Evolutionary conservation across 306 rosid species (phyloP).

Genomic region (Vicia faba): DNA sequence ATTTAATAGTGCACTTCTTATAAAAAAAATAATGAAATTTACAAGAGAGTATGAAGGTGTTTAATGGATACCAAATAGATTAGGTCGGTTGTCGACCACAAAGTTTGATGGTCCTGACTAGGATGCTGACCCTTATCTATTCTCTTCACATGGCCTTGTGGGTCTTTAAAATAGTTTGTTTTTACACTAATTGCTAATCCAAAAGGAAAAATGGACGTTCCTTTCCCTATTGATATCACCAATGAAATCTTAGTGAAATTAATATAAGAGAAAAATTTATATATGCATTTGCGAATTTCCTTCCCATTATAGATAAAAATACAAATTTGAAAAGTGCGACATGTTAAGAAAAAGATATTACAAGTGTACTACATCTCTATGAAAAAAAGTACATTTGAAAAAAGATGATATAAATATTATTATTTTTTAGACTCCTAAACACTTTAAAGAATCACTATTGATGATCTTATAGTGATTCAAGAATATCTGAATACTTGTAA

Average conservation of each 20-base stretch:
- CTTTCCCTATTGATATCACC: conserved; percentile 6
- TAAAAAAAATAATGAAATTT: neutral
- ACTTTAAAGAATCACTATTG: too few relatives aligned
- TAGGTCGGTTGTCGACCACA: conserved; percentile 44
- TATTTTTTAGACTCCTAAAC: too few relatives aligned
- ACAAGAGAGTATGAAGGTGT: neutral
- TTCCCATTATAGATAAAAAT: too few relatives aligned
- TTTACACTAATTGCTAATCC: conserved; percentile 20
- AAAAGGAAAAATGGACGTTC: conserved; percentile 17
- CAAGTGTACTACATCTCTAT: too few relatives aligned
- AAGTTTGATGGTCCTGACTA: conserved; percentile 31
- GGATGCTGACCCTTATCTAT: conserved; percentile 35
- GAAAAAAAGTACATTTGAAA: too few relatives aligned
- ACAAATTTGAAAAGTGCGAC: too few relatives aligned
- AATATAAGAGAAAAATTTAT: neutral
- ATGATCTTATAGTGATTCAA: too few relatives aligned
- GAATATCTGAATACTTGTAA: too few relatives aligned
- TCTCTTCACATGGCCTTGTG: conserved; percentile 42
- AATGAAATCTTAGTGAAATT: neutral
- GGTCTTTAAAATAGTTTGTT: neutral
- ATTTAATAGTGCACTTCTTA: too few relatives aligned
- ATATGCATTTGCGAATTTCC: too few relatives aligned
- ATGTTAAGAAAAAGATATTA: too few relatives aligned
- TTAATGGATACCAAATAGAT: conserved; percentile 41
- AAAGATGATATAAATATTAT: too few relatives aligned